These are phyloP conservation scores for baker's yeast (Saccharomyces cerevisiae) DNA, from an alignment of 805 yeast species.

Conservation along the genomic window DNA sequence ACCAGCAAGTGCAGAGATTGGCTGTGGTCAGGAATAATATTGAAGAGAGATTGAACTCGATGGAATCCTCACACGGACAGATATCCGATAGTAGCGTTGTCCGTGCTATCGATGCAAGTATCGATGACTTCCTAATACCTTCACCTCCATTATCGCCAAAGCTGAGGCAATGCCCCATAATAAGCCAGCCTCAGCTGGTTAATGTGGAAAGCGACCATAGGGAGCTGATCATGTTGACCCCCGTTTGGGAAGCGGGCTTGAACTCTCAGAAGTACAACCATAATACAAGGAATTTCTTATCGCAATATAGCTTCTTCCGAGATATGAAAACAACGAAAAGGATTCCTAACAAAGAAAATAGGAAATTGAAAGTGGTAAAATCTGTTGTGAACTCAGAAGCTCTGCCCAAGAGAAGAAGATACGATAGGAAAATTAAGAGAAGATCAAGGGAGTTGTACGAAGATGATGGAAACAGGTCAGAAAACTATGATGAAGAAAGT, in stretches of 20 bases:
- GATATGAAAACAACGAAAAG: constrained; percentile 12
- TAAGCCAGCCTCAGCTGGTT: neutral
- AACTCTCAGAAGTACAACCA: constrained; percentile 12
- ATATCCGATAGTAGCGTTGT: neutral
- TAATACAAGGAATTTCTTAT: constrained; percentile 15
- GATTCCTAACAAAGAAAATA: neutral
- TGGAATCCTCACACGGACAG: neutral
- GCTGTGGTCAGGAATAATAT: neutral
- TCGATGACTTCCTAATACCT: constrained; percentile 22
- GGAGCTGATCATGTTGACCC: constrained; percentile 9
- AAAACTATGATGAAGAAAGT: neutral
- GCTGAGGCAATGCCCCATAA: constrained; percentile 1
- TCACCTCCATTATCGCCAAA: constrained; percentile 30
- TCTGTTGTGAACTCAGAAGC: neutral
- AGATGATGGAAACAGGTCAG: neutral
- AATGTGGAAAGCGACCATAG: constrained; percentile 7
- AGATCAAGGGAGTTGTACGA: neutral
- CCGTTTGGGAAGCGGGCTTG: constrained; percentile 15
- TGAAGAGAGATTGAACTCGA: neutral
- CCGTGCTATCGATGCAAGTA: neutral
- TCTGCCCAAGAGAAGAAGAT: neutral
- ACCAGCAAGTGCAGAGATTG: constrained; percentile 8
- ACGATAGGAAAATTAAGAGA: neutral
- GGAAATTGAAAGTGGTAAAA: neutral
- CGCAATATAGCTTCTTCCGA: constrained; percentile 18